phyloP scores from a whole-genome alignment of 1,139 yeast species.

The Suhomyces kunorum region DNA sequence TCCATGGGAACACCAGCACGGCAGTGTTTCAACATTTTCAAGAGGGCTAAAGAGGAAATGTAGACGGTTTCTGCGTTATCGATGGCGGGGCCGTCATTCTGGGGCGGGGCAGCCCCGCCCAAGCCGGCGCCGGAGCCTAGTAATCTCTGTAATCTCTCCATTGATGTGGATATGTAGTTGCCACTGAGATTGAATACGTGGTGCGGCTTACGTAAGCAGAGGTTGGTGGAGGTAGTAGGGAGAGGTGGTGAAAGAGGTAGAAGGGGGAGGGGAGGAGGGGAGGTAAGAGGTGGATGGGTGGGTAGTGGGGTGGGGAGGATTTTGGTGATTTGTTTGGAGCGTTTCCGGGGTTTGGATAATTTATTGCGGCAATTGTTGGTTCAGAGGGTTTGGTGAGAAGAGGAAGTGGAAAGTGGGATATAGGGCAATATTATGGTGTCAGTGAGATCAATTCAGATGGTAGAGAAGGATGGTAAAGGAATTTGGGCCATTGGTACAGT shows the following conservation, averaged over 20 bases:
- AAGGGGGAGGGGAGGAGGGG: neutral
- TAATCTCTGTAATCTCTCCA: conserved; percentile 78
- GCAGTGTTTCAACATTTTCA: conserved; percentile 97
- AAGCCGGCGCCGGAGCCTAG: conserved; percentile 61
- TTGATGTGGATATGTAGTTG: conserved; percentile 23
- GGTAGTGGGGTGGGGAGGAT: no score
- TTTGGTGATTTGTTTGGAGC: no score
- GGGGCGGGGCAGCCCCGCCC: conserved; percentile 55
- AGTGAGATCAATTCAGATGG: no score
- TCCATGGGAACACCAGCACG: conserved; percentile 99
- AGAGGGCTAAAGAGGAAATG: conserved; percentile 89
- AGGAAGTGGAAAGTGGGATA: no score
- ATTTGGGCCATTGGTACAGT: no score
- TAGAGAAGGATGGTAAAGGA: no score
- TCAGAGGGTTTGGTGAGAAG: no score
- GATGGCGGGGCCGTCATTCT: conserved; percentile 75
- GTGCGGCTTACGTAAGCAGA: neutral
- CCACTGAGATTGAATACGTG: conserved; percentile 6
- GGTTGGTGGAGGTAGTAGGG: neutral
- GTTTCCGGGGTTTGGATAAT: no score
- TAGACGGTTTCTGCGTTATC: conserved; percentile 97
- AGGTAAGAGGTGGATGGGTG: neutral
- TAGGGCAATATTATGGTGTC: no score
- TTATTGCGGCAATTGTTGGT: no score
- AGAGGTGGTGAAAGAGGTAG: neutral